Base-by-base conservation (phyloP, 2,329 filamentous ascomycete genomes). In the Scedosporium boydii region DNA sequence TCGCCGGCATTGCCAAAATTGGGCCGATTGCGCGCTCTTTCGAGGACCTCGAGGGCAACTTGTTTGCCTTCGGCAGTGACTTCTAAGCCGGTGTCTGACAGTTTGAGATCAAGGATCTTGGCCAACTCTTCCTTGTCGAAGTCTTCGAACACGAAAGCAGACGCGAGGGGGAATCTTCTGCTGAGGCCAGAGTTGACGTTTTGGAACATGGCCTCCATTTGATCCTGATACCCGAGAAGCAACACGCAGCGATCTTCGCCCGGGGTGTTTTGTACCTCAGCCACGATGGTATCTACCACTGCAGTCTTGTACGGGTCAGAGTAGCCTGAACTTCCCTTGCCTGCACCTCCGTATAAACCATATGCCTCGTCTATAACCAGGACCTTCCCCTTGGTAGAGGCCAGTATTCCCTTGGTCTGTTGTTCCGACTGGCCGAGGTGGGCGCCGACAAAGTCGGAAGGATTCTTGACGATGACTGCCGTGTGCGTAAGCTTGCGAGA, bases 351-450 rank as follows among this genome's bases (percentile, higher is more conserved):
- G 56, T 79, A 82, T 0, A 93, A 77, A 41, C 85, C 84, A 65
- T 93, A 93, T 0, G 89, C 89, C 69, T 95, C 90, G 65, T 93
- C 90, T 2, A 93, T 91, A 14, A 93, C 83, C 0, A 93, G 79
- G 0, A 93, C 88, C 66, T 93, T 93, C 0, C 90, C 90, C 0
- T 81, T 66, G 0, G 87, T 85, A 0, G 85, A 75, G 0, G 82
- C 83, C 0, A 93, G 77, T 6, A 93, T 91, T 0, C 77, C 86
- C 66, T 90, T 93, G 0, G 89, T 93, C 41, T 86, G 84, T 1
- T 80, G 76, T 70, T 93, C 89, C 0, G 89, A 92, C 1, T 80
- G 76, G 0, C 90, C 90, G 0, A 93, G 64, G 0, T 69, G 76
- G 7, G 72, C 73, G 0, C 88, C 88, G 1, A 92, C 75, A 67